These are phyloP conservation scores for Bimuria novae-zelandiae DNA, from an alignment of 2,329 filamentous ascomycete species.

Conservation along the genomic window DNA sequence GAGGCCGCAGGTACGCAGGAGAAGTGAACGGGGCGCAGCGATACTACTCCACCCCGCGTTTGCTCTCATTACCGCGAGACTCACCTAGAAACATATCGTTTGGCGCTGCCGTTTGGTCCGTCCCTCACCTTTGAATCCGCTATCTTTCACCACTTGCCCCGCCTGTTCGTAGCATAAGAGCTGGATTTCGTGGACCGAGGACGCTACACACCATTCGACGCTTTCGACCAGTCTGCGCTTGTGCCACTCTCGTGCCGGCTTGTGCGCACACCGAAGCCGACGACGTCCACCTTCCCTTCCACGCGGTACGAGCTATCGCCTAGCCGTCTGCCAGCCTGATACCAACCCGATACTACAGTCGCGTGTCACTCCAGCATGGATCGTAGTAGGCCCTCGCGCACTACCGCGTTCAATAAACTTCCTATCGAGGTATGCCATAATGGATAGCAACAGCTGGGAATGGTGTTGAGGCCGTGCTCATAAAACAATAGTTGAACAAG, in stretches of 20 bases:
- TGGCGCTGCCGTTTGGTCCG: not conserved
- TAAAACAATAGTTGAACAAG: slow-evolving; percentile 50
- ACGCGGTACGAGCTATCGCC: not conserved
- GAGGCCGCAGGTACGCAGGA: not conserved
- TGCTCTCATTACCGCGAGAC: not conserved
- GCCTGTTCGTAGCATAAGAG: not conserved
- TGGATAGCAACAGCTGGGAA: no score
- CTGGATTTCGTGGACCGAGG: no score
- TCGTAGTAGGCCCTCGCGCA: slow-evolving; percentile 5
- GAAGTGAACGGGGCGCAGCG: not conserved
- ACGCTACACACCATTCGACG: not conserved
- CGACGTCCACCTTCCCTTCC: not conserved
- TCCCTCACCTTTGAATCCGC: not conserved
- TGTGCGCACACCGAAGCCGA: not conserved
- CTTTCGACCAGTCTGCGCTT: not conserved
- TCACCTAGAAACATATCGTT: not conserved
- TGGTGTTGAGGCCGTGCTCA: no score
- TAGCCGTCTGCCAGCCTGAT: not conserved
- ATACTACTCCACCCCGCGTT: not conserved
- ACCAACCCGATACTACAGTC: not conserved
- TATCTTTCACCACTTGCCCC: not conserved
- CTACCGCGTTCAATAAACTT: slow-evolving; percentile 36
- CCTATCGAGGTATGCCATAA: slow-evolving; percentile 43
- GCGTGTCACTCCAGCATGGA: slow-evolving; percentile 14
- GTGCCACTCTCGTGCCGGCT: not conserved